Conservation (phyloP, 1,139 yeast genomes). For the Blastobotrys arbuscula region DNA sequence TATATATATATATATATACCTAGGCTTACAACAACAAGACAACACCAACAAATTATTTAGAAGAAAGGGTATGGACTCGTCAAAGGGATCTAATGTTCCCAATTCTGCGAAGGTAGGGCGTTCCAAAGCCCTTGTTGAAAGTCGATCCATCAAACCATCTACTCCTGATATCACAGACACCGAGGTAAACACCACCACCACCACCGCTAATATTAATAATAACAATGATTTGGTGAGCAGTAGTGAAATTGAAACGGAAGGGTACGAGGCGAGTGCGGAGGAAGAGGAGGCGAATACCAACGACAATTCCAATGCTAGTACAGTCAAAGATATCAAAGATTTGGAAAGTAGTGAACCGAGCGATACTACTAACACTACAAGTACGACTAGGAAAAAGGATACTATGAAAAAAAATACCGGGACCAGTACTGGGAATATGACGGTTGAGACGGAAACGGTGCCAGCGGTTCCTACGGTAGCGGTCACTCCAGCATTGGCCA, state of each 20-base stretch:
- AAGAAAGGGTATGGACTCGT: neutral
- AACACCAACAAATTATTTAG: neutral
- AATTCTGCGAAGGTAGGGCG: constrained; percentile 6
- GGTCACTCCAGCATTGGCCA: constrained; percentile 25
- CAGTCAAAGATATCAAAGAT: neutral
- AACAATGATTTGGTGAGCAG: neutral
- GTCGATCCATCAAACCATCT: constrained; percentile 2
- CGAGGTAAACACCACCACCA: neutral
- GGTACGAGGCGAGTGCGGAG: constrained; percentile 5
- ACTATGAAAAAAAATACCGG: neutral
- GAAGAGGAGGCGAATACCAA: constrained; percentile 7
- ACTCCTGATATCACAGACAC: neutral
- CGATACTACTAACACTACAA: constrained; percentile 2
- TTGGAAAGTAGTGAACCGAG: neutral
- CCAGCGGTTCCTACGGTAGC: constrained; percentile 35
- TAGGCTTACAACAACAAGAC: neutral
- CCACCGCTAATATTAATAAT: neutral
- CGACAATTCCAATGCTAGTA: neutral
- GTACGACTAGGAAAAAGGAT: neutral
- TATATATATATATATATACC: too few relatives aligned
- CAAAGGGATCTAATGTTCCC: neutral
- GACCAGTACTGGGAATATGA: constrained; percentile 26
- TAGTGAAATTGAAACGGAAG: constrained; percentile 9
- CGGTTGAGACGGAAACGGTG: constrained; percentile 42
- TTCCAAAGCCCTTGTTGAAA: constrained; percentile 9